Evolutionary conservation across 1,284 basidiomycete genomes (phyloP), one percentile per base, ranked within the genome.

Genomic region (Malassezia psittaci): DNA sequence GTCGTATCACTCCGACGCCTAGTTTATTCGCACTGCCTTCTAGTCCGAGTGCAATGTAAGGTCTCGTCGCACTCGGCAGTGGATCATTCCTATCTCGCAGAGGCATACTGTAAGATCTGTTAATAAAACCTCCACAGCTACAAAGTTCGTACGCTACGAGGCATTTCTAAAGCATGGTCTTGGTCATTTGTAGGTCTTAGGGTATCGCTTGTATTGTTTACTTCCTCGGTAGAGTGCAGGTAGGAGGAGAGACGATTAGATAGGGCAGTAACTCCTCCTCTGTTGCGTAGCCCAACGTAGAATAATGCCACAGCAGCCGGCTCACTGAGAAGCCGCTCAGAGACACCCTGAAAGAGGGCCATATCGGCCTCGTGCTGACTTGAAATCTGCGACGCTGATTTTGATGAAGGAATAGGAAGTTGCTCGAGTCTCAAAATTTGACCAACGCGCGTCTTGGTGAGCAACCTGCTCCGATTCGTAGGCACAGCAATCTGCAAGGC

Each of bases 1-100:
- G 93, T 57, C 83, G 83, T 76, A 98, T 89, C 46, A 98, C 81
- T 5, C 94, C 94, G 18, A 86, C 87, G n/a, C 94, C 94, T 35
- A 98, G 81, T 77, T 99, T 99, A 79, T 99, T 99, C 37, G 94
- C 94, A 44, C 66, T 68, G 42, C 70, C 70, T 46, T 72, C 69
- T 16, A 72, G 63, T 13, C 70, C 70, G 11, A 74, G 55, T 5
- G 72, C 69, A 39, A 73, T 43, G 19, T 68, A 64, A 12, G 69
- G 64, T 18, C 67, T 58, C 11, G 50, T 46, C 6, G 63, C 59
- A 7, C 62, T 56, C 2, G 63, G 63, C 41, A 72, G 59, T 6
- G 66, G 67, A 24, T 66, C 67, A 8, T 40, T 19, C 8, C 46
- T 50, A 35, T 15, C 34, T 13, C 11, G 16, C n/a, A 16, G 12